Conservation (phyloP, 2,329 filamentous ascomycete species). For the Fusarium sp. region DNA sequence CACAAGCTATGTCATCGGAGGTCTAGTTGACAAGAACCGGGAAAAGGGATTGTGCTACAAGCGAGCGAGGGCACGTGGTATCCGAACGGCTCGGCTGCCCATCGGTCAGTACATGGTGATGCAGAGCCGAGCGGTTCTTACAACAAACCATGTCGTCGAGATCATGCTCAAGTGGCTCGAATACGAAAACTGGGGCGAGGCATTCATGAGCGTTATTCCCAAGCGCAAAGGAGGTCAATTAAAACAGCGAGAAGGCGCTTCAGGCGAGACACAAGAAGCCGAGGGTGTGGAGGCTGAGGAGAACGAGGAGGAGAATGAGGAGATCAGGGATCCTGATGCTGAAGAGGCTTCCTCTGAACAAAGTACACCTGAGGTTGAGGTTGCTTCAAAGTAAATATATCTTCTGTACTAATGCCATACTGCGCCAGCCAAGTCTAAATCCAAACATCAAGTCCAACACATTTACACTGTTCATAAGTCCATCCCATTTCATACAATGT, state of each 20-base stretch:
- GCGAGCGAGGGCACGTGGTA: constrained; percentile 76
- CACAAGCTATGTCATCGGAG: constrained; percentile 92
- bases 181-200: constrained; percentile 88
- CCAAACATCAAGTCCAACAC: constrained; percentile 29
- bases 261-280: constrained; percentile 35
- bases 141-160: constrained; percentile 96
- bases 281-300: constrained; percentile 46
- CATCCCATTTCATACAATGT: constrained; percentile 13
- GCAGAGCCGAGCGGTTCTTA: constrained; percentile 84
- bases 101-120: constrained; percentile 97
- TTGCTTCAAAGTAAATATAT: constrained; percentile 25
- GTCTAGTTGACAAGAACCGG: constrained; percentile 94
- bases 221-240: constrained; percentile 86
- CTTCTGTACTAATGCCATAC: constrained; percentile 28
- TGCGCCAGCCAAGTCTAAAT: constrained; percentile 35
- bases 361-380: constrained; percentile 12
- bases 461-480: constrained; percentile 36
- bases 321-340: constrained; percentile 41
- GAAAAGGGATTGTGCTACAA: constrained; percentile 95
- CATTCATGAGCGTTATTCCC: constrained; percentile 89
- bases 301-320: constrained; percentile 46
- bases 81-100: constrained; percentile 90
- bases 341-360: constrained; percentile 4
- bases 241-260: constrained; percentile 54
- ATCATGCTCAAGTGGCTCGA: constrained; percentile 97